A percentile compares a stretch with the other conserved stretches of the same genome.
These are phyloP conservation scores for Saturnispora serradocipensis DNA, from an alignment of 805 yeast genomes.

Conservation along the genomic window DNA sequence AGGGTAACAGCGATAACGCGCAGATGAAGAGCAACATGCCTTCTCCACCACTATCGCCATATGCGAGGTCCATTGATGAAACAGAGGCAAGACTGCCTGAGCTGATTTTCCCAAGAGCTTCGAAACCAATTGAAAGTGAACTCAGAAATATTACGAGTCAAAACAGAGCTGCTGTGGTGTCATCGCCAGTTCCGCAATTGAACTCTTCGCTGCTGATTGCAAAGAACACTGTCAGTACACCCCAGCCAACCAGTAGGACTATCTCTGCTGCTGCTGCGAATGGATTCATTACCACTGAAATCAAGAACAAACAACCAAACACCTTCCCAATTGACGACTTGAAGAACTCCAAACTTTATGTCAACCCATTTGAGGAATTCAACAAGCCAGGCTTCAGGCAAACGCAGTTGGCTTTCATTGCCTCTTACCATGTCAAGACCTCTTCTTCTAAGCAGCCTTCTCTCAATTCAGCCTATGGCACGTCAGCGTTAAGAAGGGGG, in stretches of 20 bases:
- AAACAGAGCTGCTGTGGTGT: not conserved
- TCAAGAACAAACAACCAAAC: not conserved
- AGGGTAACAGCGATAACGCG: not conserved
- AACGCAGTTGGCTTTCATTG: conserved; percentile 42
- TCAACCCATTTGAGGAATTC: conserved; percentile 44
- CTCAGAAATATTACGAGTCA: conserved; percentile 7
- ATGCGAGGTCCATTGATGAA: conserved; percentile 21
- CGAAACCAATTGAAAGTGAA: conserved; percentile 13
- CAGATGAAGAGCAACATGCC: conserved; percentile 17
- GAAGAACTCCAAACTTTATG: conserved; percentile 34
- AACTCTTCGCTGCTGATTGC: not conserved
- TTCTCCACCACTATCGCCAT: conserved; percentile 32
- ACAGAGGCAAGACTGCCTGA: conserved; percentile 23
- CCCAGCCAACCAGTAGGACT: not conserved
- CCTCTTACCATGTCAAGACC: conserved; percentile 35
- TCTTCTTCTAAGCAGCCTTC: conserved; percentile 11
- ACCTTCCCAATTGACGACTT: conserved; percentile 41
- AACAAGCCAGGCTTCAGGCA: conserved; percentile 36
- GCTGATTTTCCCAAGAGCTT: conserved; percentile 21
- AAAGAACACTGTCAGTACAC: not conserved
- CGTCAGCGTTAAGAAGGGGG: conserved; percentile 1
- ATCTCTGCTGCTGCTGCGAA: not conserved
- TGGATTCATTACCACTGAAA: not conserved
- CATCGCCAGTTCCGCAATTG: conserved; percentile 4
- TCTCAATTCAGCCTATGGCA: conserved; percentile 3